phyloP scores from a whole-genome alignment of 139 green algal species.

The Chlamydomonas sp. region DNA sequence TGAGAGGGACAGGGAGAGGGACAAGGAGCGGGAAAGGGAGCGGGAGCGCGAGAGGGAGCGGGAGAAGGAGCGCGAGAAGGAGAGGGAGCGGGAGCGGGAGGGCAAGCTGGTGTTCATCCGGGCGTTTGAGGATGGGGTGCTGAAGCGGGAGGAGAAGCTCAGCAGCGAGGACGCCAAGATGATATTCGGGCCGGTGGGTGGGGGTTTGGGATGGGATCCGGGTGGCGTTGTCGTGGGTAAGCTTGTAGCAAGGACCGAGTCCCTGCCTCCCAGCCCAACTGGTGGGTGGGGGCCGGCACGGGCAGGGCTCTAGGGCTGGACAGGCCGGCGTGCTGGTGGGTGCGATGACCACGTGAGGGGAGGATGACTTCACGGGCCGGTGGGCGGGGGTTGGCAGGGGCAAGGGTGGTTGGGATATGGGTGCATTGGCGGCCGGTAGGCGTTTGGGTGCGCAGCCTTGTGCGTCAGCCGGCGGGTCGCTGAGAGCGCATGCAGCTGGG shows the following conservation, averaged over 20 bases:
- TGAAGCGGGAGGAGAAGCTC: conserved; percentile 56
- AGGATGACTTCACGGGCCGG: too few relatives aligned
- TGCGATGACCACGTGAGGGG: too few relatives aligned
- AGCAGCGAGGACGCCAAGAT: conserved; percentile 49
- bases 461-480: too few relatives aligned
- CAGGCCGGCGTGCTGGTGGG: too few relatives aligned
- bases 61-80: conserved; percentile 14
- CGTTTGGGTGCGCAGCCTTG: too few relatives aligned
- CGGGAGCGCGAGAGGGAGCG: background rate
- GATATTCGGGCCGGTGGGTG: conserved; percentile 18
- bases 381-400: too few relatives aligned
- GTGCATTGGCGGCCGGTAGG: too few relatives aligned
- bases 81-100: conserved; percentile 21
- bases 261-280: too few relatives aligned
- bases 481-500: too few relatives aligned
- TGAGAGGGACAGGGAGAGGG: background rate
- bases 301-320: too few relatives aligned
- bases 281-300: too few relatives aligned
- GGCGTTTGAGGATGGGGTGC: conserved; percentile 52
- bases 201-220: background rate
- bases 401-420: too few relatives aligned
- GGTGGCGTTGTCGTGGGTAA: background rate
- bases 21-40: background rate
- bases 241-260: background rate
- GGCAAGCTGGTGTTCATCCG: conserved; percentile 51